These are phyloP conservation scores for Haematococcus lacustris DNA, from an alignment of 139 green algal species.

Conservation along the genomic window DNA sequence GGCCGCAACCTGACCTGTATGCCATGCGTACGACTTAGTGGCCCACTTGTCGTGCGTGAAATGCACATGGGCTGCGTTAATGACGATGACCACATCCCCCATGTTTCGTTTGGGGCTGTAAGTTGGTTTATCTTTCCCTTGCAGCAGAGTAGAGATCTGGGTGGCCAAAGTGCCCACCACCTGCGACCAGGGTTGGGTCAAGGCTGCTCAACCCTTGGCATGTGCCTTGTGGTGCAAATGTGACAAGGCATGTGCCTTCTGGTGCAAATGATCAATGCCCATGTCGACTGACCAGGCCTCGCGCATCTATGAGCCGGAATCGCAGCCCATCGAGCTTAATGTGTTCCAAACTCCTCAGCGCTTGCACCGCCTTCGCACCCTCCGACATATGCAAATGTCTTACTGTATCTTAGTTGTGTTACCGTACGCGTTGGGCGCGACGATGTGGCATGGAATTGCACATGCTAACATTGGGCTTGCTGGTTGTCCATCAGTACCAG, in stretches of 20 bases:
- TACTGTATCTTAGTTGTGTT: no score
- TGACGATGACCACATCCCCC: conserved; percentile 80
- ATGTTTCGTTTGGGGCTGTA: conserved; percentile 59
- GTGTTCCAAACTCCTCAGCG: conserved; percentile 34
- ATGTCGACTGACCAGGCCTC: conserved; percentile 52
- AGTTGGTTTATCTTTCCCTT: conserved; percentile 89
- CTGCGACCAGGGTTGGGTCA: conserved; percentile 16
- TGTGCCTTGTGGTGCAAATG: background rate
- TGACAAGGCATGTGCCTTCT: background rate
- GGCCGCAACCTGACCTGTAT: conserved; percentile 52
- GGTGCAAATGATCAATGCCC: no score
- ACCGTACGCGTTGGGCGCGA: no score
- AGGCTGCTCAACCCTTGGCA: background rate
- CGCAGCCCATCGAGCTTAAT: conserved; percentile 55
- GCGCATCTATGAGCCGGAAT: conserved; percentile 72
- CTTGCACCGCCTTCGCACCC: background rate
- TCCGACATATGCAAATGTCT: no score
- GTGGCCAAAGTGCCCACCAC: conserved; percentile 74
- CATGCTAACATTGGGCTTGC: no score
- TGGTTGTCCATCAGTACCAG: no score
- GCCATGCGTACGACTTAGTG: conserved; percentile 82
- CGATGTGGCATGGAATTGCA: no score
- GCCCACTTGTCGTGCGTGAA: conserved; percentile 85
- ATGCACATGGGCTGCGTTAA: conserved; percentile 72
- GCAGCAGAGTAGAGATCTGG: conserved; percentile 57